Base-by-base conservation (phyloP, 2,329 filamentous ascomycete species). In the Xylariaceae sp. region DNA sequence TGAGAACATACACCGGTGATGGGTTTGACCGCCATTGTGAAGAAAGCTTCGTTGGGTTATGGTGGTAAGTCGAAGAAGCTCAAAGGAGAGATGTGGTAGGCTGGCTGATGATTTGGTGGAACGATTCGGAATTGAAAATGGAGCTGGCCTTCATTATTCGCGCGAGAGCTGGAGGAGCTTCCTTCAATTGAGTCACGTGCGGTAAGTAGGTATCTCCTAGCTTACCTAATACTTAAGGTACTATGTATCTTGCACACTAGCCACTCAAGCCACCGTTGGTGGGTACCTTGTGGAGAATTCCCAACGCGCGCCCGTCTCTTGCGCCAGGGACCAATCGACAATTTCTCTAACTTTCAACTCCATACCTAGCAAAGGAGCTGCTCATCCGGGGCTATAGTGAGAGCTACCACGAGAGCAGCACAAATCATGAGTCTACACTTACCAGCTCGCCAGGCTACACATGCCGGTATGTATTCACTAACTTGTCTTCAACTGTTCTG, bases 361-460 rank as follows among this genome's bases (percentile, higher is more conserved):
- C 7, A 41, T 44, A 14, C 21, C 29, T 39, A 49, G 29, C 24
- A 36, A 31, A 16, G 28, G 44, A 40, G 58, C 48, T 53, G 47
- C 56, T 58, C 39, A 37, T 19, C 33, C n/a, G 28, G 31, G 44
- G 31, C 44, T 24, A 47, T 36, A 36, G 12, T 36, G 53, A 50
- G 19, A 24, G 46, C 46, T n/a, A 19, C 37, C 31, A 29, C 36
- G 19, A 44, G 40, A 63, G 54, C 53, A 51, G 39, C 50, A 59
- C 48, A 52, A 61, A 69, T 62, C 70, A 92, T 91, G 88, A 90
- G 80, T 76, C 74, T 88, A 67, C 82, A 83, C 73, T 76, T 86
- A 70, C 85, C 87, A 65, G 79, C 85, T 67, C 78, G 85, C 78
- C 83, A 83, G 76, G 76, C 88, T 66, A 78, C 82, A 53, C 78